Conservation (phyloP, 805 yeast species). For the Metschnikowia picachoensis region DNA sequence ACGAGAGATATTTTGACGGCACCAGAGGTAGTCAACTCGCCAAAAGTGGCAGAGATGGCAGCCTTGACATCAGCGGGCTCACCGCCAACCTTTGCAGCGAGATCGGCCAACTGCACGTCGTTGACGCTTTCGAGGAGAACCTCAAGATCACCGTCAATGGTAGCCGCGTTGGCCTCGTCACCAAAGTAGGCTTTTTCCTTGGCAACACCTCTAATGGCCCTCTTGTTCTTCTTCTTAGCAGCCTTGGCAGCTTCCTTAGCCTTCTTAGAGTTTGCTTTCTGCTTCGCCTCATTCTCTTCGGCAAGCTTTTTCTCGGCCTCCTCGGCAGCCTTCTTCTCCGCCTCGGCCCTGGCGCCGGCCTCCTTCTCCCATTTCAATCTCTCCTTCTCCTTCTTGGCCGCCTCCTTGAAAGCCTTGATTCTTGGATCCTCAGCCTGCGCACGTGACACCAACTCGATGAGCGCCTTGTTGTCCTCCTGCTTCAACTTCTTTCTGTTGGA, state of each 20-base stretch:
- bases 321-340: slow-evolving; percentile 89
- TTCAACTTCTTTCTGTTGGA: slow-evolving; percentile 96
- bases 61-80: slow-evolving; percentile 58
- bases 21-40: slow-evolving; percentile 50
- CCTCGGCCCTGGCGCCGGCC: slow-evolving; percentile 95
- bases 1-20: slow-evolving; percentile 49
- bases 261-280: slow-evolving; percentile 63
- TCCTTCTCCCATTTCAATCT: slow-evolving; percentile 96
- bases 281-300: slow-evolving; percentile 62
- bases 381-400: slow-evolving; percentile 92
- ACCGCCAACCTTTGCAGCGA: slow-evolving; percentile 62
- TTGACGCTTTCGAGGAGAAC: slow-evolving; percentile 74
- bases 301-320: slow-evolving; percentile 75
- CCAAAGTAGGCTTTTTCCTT: slow-evolving; percentile 86
- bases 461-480: slow-evolving; percentile 92
- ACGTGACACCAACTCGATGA: slow-evolving; percentile 81
- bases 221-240: slow-evolving; percentile 97
- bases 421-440: slow-evolving; percentile 92
- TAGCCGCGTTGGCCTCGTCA: slow-evolving; percentile 61
- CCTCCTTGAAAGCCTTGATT: slow-evolving; percentile 87
- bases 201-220: slow-evolving; percentile 74
- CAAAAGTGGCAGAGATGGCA: slow-evolving; percentile 52
- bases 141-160: slow-evolving; percentile 76
- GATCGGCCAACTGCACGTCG: slow-evolving; percentile 72
- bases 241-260: slow-evolving; percentile 95